A percentile compares a stretch with the other conserved stretches of the same genome.
These are phyloP conservation scores for Chalciporus pseudorubinellus DNA, from an alignment of 768 basidiomycete species.

Conservation along the genomic window DNA sequence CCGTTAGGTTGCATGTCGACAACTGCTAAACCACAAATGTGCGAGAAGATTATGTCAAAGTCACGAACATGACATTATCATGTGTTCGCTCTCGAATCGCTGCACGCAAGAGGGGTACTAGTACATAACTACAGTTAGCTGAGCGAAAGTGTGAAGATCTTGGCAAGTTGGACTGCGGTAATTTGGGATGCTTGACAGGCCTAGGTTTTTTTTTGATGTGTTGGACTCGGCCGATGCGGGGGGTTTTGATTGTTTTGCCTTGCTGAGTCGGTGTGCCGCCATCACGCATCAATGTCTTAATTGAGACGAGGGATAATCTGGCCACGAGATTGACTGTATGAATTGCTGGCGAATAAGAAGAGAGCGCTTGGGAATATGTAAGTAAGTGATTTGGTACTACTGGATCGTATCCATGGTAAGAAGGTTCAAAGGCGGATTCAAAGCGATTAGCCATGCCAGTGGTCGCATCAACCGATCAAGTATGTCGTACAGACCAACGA, in stretches of 20 bases:
- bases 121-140: background rate
- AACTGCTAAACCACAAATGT: conserved; percentile 11
- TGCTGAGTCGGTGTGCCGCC: conserved; percentile 14
- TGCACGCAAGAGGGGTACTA: background rate
- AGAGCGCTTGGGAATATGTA: conserved; percentile 2
- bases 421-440: conserved; percentile 12
- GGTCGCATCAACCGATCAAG: conserved; percentile 27
- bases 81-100: background rate
- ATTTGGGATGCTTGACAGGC: conserved; percentile 8
- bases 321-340: no score
- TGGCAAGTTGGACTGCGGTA: conserved; percentile 9
- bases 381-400: background rate
- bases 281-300: conserved; percentile 3
- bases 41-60: conserved; percentile 28
- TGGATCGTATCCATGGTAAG: conserved; percentile 32
- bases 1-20: conserved; percentile 24
- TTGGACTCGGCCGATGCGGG: conserved; percentile 12
- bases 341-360: no score
- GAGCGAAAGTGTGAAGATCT: conserved; percentile 8
- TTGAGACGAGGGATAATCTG: conserved; percentile 6
- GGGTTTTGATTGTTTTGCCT: conserved; percentile 18
- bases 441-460: conserved; percentile 20
- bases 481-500: conserved; percentile 23
- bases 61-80: background rate
- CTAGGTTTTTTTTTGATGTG: background rate